Evolutionary conservation across 139 green algal species (phyloP), one percentile per base, ranked within the genome.

Genomic region (Axilococcus clingmanii): DNA sequence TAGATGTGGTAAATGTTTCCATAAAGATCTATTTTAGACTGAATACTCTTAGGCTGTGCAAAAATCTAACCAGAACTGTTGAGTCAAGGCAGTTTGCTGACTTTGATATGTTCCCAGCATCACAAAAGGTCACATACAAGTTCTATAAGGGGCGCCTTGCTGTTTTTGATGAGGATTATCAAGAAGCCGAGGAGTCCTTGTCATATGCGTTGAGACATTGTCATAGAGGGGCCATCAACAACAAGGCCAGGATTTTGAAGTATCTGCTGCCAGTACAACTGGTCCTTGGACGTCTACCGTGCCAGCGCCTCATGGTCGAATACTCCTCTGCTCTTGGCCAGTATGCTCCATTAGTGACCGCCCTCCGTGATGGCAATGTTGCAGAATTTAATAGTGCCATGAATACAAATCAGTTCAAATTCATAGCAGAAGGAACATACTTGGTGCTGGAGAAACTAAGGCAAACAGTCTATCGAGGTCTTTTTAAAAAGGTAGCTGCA

Each of bases 1-100:
- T 91, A 17, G 60, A 77, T 45, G 62, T 91, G 7, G 75, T 85
- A 12, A 82, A 74, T 30, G 58, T 65, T 14, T 70, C 81, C 4
- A 87, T 91, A 55, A 85, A 82, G 59, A 76, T 91, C 16, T 92
- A 89, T 48, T 74, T 84, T 53, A 65, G 59, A 48, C 69, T 88
- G 16, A 89, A 87, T 67, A 86, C 77, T 35, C 58, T 88, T 60
- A 65, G 74, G 4, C 51, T 87, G 49, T 82, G 77, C 61, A 80
- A 80, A 40, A 81, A 77, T 46, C 49, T 89, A 30, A 77, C 84
- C 28, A 67, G 73, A 5, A 79, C 77, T 2, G 59, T 81, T 15
- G 63, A 76, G 8, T 58, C 59, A 6, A 64, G 55, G 20, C 76
- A 68, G 40, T 81, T 80, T 49, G 36, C 58, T 7, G 30, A 51